Conservation (phyloP, 768 basidiomycete genomes). For the Mycena pura region DNA sequence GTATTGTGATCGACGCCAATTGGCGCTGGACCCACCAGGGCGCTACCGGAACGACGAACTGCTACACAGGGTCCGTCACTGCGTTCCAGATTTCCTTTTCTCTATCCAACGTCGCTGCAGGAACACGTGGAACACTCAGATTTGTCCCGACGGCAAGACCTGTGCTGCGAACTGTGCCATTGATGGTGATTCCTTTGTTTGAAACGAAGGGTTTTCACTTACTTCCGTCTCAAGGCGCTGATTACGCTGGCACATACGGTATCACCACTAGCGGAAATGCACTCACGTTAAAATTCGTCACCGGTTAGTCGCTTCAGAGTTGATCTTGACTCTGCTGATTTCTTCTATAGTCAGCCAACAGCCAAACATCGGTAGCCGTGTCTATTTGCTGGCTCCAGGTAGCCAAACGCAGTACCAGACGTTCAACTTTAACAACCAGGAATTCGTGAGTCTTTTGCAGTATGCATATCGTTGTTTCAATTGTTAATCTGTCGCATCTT, state of each 20-base stretch:
- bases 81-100: constrained; percentile 35
- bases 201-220: not conserved
- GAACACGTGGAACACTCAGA: constrained; percentile 56
- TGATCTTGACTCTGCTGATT: not conserved
- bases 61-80: constrained; percentile 47
- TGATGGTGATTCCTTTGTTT: constrained; percentile 33
- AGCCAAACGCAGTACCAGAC: constrained; percentile 51
- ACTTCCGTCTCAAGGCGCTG: constrained; percentile 37
- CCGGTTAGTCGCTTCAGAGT: no score
- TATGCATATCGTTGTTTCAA: constrained; percentile 11
- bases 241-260: constrained; percentile 58
- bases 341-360: constrained; percentile 35
- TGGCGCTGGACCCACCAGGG: constrained; percentile 55
- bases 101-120: constrained; percentile 26
- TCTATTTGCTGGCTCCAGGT: constrained; percentile 56
- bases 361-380: constrained; percentile 44
- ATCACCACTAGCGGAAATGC: constrained; percentile 54
- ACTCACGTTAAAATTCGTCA: constrained; percentile 55
- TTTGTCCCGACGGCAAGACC: constrained; percentile 55
- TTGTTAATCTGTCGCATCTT: not conserved
- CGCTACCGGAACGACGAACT: constrained; percentile 43
- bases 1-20: constrained; percentile 54
- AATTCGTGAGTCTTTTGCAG: constrained; percentile 44
- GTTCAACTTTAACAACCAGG: constrained; percentile 61
- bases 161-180: constrained; percentile 53